phyloP scores from a whole-genome alignment of 352 stramenopile species.

The Globisporangium nodosum region DNA sequence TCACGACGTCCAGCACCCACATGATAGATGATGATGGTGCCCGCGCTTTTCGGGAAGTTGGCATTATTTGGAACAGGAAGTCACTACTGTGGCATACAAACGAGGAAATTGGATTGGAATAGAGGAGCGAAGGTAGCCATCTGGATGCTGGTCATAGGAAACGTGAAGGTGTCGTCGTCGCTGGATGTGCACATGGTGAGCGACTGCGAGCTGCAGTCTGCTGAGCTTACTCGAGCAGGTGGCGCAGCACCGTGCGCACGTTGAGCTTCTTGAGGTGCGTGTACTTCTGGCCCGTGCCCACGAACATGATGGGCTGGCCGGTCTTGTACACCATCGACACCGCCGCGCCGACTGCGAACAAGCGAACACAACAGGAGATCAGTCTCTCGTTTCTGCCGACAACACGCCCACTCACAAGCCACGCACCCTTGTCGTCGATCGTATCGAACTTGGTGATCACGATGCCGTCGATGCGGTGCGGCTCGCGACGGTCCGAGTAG shows the following conservation, averaged over 20 bases:
- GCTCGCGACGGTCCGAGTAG: constrained; percentile 79
- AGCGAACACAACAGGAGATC: constrained; percentile 4
- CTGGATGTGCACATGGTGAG: background rate
- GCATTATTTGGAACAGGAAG: background rate
- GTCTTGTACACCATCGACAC: constrained; percentile 99
- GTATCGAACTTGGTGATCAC: constrained; percentile 99
- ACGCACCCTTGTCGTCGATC: constrained; percentile 95
- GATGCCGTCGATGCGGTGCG: constrained; percentile 96
- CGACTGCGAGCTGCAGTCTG: too few species aligned
- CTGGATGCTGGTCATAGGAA: too few species aligned
- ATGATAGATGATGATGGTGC: constrained; percentile 18
- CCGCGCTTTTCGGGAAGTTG: background rate
- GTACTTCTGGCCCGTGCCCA: constrained; percentile 99
- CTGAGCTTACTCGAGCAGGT: constrained; percentile 84
- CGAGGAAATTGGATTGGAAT: too few species aligned
- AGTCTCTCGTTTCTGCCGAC: background rate
- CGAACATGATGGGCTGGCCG: constrained; percentile 98
- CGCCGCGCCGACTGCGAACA: constrained; percentile 92
- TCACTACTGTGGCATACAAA: background rate
- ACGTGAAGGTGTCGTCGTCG: background rate
- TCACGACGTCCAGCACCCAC: constrained; percentile 78
- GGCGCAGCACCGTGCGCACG: constrained; percentile 93
- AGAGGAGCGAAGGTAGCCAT: too few species aligned
- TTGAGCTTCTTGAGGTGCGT: constrained; percentile 98
- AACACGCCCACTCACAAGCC: background rate